Evolutionary conservation across 345 rosid species (phyloP).

Genomic region (Dovyalis caffra): DNA sequence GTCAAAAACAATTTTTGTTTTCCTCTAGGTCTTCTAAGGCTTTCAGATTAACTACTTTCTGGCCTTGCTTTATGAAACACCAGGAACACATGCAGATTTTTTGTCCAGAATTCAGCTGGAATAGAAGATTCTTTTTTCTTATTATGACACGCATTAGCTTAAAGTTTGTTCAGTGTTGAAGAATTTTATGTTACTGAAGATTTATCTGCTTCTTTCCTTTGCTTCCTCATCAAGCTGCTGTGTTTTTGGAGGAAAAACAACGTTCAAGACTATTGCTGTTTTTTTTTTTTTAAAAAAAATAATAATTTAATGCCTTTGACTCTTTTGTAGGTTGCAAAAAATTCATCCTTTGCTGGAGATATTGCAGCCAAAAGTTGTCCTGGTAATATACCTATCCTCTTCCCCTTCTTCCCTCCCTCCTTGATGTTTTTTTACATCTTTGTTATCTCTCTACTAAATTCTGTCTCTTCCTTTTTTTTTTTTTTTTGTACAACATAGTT

Average conservation of each 20-base stretch:
- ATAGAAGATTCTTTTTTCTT: too few relatives aligned
- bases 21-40: background rate
- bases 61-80: too few relatives aligned
- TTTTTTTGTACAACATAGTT: constrained; percentile 39
- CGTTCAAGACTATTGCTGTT: background rate
- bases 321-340: constrained; percentile 45
- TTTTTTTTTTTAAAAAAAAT: too few relatives aligned
- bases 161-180: too few relatives aligned
- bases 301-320: background rate
- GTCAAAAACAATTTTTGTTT: background rate
- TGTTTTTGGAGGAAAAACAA: too few relatives aligned
- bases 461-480: background rate
- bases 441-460: background rate
- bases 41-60: background rate
- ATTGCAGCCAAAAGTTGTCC: constrained; percentile 62
- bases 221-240: too few relatives aligned
- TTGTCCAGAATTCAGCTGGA: too few relatives aligned
- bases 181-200: too few relatives aligned
- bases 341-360: constrained; percentile 44
- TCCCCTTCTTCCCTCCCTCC: background rate
- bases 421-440: background rate
- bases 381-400: constrained; percentile 54
- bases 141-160: too few relatives aligned
- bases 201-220: too few relatives aligned
- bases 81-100: too few relatives aligned